Conservation (phyloP, 106 monocot genomes). For the Agapanthus africanus region DNA sequence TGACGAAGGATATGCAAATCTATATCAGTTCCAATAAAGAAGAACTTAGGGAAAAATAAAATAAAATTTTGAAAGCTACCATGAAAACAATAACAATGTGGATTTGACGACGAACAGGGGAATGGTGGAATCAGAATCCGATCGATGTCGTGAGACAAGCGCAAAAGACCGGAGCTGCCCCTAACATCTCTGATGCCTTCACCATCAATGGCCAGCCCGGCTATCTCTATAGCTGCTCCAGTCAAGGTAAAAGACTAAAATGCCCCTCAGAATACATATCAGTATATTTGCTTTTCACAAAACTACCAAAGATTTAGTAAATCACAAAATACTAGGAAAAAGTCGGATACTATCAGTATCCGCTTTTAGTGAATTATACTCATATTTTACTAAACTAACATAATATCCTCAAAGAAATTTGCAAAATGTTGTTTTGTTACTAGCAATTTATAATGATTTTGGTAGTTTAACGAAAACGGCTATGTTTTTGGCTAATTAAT, state of each 20-base stretch:
- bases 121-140: conserved; percentile 61
- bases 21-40: neutral
- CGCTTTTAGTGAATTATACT: too few relatives aligned
- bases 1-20: neutral
- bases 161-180: conserved; percentile 28
- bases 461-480: too few relatives aligned
- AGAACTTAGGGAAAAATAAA: neutral
- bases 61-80: neutral
- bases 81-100: neutral
- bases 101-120: conserved; percentile 12
- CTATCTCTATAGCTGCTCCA: conserved; percentile 52
- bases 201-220: conserved; percentile 70
- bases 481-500: too few relatives aligned
- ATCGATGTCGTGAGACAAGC: conserved; percentile 32
- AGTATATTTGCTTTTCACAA: neutral
- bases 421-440: neutral
- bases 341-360: too few relatives aligned
- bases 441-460: too few relatives aligned
- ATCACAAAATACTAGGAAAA: neutral
- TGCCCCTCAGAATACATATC: too few relatives aligned
- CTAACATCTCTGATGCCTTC: conserved; percentile 46
- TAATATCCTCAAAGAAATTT: neutral
- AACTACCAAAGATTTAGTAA: neutral
- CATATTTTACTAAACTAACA: neutral
- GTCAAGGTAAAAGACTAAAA: conserved; percentile 19